Conservation (phyloP, 495 filamentous ascomycete species). For the Copromyces sp. region DNA sequence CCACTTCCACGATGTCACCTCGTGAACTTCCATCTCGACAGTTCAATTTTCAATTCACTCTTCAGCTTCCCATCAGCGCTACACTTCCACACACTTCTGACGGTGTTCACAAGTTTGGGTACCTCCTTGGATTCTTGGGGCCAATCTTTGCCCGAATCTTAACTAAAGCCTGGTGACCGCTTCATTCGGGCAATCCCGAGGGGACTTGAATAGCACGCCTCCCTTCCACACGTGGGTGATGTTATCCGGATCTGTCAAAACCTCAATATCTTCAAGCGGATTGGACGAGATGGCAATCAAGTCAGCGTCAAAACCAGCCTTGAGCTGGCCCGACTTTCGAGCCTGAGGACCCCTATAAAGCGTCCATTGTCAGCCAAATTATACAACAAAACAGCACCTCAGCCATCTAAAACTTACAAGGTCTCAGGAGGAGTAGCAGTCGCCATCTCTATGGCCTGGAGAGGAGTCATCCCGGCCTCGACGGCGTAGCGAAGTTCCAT, state of each 20-base stretch:
- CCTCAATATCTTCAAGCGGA: conserved; percentile 36
- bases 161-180: neutral
- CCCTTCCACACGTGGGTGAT: conserved; percentile 40
- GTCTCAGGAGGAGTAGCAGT: conserved; percentile 40
- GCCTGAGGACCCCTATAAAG: conserved; percentile 24
- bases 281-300: conserved; percentile 35
- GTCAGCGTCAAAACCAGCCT: conserved; percentile 40
- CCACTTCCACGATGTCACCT: neutral
- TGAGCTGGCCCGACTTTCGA: conserved; percentile 38
- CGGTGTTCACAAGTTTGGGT: no score
- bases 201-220: conserved; percentile 30
- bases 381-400: neutral
- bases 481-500: conserved; percentile 40
- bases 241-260: conserved; percentile 30
- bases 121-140: neutral
- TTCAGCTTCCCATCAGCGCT: no score
- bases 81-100: neutral
- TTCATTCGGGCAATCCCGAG: neutral
- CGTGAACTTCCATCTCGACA: neutral
- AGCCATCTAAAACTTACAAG: conserved; percentile 7
- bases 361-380: neutral
- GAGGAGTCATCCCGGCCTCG: conserved; percentile 37
- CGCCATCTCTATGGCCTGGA: conserved; percentile 44
- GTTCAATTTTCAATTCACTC: no score
- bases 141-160: no score